Base-by-base conservation (phyloP, 2,329 filamentous ascomycete species). In the Penicillium italicum region DNA sequence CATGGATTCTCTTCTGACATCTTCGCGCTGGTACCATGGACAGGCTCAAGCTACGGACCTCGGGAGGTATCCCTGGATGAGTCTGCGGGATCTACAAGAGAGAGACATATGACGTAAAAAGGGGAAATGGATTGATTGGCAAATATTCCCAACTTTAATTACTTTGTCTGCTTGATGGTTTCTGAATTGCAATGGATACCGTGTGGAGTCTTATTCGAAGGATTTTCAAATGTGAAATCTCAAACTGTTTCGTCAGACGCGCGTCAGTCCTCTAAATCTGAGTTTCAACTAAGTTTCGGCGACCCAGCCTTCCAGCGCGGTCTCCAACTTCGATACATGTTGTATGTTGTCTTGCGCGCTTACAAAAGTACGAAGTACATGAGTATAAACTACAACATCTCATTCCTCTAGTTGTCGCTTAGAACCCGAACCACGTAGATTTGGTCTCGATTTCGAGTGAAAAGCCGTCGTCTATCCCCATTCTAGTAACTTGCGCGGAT, bases 111-210 rank as follows among this genome's bases (percentile, higher is more conserved):
- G 43, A 54, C 18, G 47, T 36, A 49, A 57, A 52, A 57, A 54
- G 57, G 47, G 53, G 50, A 55, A 26, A 37, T 37, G 24, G 34
- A 14, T 7, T 10, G 2, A 50, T 60, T 58, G 49, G 46, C 45
- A 55, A 58, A 53, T 46, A 12, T 11, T 38, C 11, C 10, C 14
- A 12, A n/a, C 5, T 26, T 26, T 12, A 16, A 9, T 16, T 40
- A 24, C 8, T 6, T 34, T 34, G 26, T 34, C 5, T 24, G 24
- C 22, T 8, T 24, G 20, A 40, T n/a, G n/a, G n/a, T n/a, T n/a
- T n/a, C n/a, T n/a, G 22, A n/a, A 18, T 11, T 26, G 22, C 7
- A 41, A 14, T 12, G 7, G 24, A 5, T 24, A 24, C 31, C 5
- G 31, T 33, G 16, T 7, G 14, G 14, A 34, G 6, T 26, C 6